Conservation (phyloP, 228 moss, liverwort and hornwort species). For the Sphagnum fallax region DNA sequence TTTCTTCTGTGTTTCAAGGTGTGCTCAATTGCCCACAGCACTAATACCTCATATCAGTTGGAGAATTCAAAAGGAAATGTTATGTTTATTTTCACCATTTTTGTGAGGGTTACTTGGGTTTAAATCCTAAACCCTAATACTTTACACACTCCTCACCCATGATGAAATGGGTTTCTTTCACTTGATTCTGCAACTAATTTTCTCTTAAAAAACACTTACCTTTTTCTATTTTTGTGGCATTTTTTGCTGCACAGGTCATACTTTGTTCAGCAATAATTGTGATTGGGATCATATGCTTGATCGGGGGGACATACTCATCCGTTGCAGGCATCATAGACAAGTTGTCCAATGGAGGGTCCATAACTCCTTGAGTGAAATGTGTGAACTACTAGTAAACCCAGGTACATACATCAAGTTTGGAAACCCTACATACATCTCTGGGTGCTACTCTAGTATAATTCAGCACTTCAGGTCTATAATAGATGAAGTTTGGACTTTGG, state of each 20-base stretch:
- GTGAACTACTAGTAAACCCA: too few species aligned
- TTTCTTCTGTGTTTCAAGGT: not conserved
- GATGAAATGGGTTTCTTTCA: not conserved
- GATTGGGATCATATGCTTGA: slow-evolving; percentile 44
- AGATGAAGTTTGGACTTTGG: too few species aligned
- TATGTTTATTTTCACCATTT: not conserved
- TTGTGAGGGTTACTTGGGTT: not conserved
- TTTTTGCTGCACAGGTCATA: slow-evolving; percentile 24
- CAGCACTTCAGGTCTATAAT: too few species aligned
- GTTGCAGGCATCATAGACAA: slow-evolving; percentile 53
- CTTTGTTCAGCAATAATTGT: slow-evolving; percentile 47
- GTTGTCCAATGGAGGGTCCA: slow-evolving; percentile 15
- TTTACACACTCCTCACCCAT: not conserved
- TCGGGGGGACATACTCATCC: slow-evolving; percentile 75
- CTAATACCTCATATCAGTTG: not conserved
- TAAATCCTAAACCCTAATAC: not conserved
- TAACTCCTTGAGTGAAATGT: slow-evolving; percentile 12
- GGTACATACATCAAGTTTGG: too few species aligned
- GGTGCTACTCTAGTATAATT: too few species aligned
- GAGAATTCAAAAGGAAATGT: not conserved
- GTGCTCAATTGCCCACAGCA: too few species aligned
- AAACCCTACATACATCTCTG: too few species aligned
- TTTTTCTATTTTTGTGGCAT: not conserved
- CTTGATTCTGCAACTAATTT: not conserved
- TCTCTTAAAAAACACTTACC: not conserved